phyloP scores from a whole-genome alignment of 495 filamentous ascomycete genomes.

The Penicillium fimorum region DNA sequence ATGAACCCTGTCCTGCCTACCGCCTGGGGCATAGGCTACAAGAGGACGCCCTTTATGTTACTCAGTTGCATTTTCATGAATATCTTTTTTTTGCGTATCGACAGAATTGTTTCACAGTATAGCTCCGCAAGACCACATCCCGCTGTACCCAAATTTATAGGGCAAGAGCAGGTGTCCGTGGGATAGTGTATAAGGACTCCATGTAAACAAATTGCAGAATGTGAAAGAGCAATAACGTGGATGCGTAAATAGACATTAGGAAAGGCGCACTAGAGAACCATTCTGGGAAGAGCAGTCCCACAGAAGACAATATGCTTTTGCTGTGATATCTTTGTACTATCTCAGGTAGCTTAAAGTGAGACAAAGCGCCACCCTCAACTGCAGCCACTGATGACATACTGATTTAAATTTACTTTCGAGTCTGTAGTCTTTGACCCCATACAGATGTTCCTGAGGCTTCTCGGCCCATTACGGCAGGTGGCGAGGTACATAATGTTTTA shows the following conservation, averaged over 20 bases:
- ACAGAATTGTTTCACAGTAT: background rate
- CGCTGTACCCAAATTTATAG: background rate
- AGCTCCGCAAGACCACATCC: background rate
- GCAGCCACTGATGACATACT: background rate
- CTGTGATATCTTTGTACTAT: background rate
- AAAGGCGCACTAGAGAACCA: too few species aligned
- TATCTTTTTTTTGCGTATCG: conserved; percentile 1
- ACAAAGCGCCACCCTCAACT: background rate
- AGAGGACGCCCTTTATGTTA: conserved; percentile 1
- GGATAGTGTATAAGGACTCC: too few species aligned
- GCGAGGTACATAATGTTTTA: background rate
- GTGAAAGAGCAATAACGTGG: too few species aligned
- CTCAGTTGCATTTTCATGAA: conserved; percentile 3
- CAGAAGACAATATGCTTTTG: background rate
- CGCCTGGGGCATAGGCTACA: conserved; percentile 1
- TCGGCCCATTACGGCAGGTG: background rate
- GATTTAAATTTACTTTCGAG: background rate
- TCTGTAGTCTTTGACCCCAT: background rate
- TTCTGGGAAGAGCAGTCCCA: background rate
- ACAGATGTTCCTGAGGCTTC: background rate
- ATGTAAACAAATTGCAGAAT: too few species aligned
- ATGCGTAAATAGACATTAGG: too few species aligned
- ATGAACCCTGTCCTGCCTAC: conserved; percentile 5
- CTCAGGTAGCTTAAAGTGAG: background rate
- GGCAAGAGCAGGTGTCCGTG: background rate